Evolutionary conservation across 1,139 yeast species (phyloP), one percentile per base, ranked within the genome.

Genomic region (Debaryomycetaceae sp.): DNA sequence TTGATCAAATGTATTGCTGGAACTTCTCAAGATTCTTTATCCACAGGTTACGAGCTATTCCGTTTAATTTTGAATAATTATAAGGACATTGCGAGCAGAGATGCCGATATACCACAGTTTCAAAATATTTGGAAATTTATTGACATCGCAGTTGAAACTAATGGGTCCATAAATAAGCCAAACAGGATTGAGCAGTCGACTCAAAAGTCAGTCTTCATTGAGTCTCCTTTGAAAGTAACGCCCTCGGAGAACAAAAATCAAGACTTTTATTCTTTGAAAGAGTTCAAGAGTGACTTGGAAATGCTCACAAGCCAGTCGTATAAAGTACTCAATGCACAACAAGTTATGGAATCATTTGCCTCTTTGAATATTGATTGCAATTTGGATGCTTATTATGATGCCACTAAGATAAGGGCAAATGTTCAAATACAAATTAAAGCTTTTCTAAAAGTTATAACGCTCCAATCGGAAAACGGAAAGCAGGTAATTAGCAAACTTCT

Each of bases 41-140:
- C 65, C 5, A 61, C 68, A 5, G 70, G 66, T 0, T 67, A 62
- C 42, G 76, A 72, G 40, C 50, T 71, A 9, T 70, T 72, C 54
- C 63, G 63, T 44, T 55, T 70, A 38, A 58, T 71, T 6, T 56
- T 71, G 13, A 44, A 55, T 17, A 69, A 60, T 39, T 74, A 70
- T 45, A 66, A 66, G 43, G 78, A 74, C 44, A 53, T 70, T 30
- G 51, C 58, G 38, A 42, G 57, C 0, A 54, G 75, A 39, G 78
- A 72, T 42, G 61, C 58, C 20, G 70, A 67, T 45, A 59, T 58
- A 41, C 66, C 62, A 45, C 57, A 62, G 36, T 74, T 73, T 49
- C 52, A 49, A 7, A 56, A 56, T 5, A 54, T 72, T 4, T 74
- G 79, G 79, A 53, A 50, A 7, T 72, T 72, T 43, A 66, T 73